phyloP scores from a whole-genome alignment of 345 rosid species.

The Citrus australasica region DNA sequence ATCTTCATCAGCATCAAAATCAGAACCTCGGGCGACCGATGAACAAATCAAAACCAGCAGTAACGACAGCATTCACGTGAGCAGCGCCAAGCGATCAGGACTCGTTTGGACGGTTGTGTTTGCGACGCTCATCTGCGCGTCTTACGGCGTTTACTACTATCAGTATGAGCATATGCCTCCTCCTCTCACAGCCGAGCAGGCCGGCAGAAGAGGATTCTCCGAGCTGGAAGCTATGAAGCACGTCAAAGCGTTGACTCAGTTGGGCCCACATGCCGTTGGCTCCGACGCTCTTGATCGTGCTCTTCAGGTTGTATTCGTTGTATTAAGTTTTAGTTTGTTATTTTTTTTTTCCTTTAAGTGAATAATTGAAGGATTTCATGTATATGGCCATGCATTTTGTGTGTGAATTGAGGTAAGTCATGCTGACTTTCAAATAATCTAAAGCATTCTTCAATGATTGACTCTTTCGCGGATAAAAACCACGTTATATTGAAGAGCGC shows the following conservation, averaged over 20 bases:
- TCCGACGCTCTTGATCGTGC: slow-evolving; percentile 79
- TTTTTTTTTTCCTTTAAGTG: background rate
- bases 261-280: slow-evolving; percentile 87
- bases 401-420: background rate
- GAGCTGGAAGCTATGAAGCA: slow-evolving; percentile 78
- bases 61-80: slow-evolving; percentile 2
- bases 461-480: background rate
- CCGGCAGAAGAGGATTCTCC: slow-evolving; percentile 94
- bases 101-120: slow-evolving; percentile 50
- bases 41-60: background rate
- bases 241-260: slow-evolving; percentile 64
- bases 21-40: background rate
- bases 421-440: background rate
- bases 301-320: slow-evolving; percentile 45
- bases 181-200: slow-evolving; percentile 68
- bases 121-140: slow-evolving; percentile 39
- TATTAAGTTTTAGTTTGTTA: background rate
- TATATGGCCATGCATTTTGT: background rate
- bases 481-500: no score
- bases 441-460: background rate
- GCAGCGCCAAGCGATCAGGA: slow-evolving; percentile 46
- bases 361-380: background rate
- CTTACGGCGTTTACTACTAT: slow-evolving; percentile 60
- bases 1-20: slow-evolving; percentile 1
- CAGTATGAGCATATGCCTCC: slow-evolving; percentile 64